Conservation (phyloP, 2,329 filamentous ascomycete species). For the Trichoderma cornu-damae region DNA sequence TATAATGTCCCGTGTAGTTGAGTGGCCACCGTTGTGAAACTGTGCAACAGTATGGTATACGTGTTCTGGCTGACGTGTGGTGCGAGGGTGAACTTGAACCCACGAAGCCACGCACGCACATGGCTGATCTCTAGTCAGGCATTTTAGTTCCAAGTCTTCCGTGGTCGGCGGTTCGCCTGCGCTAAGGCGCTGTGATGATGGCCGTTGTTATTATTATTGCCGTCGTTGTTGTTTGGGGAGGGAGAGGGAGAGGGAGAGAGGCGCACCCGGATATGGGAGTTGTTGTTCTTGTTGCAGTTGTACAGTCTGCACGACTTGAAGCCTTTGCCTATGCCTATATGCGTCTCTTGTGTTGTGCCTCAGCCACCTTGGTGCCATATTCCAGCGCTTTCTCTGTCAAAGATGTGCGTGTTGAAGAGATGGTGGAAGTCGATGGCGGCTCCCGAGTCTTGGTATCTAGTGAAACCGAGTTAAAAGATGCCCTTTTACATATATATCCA, state of each 20-base stretch:
- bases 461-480: no score
- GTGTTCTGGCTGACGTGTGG: conserved; percentile 5
- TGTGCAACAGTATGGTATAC: conserved; percentile 1
- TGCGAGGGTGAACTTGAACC: neutral
- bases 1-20: conserved; percentile 8
- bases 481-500: no score
- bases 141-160: neutral
- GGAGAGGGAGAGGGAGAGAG: no score
- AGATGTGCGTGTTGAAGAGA: conserved; percentile 76
- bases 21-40: conserved; percentile 5
- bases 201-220: no score
- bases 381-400: conserved; percentile 85
- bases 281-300: no score
- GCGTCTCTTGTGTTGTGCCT: no score
- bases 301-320: no score
- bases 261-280: no score
- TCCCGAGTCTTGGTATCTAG: conserved; percentile 48
- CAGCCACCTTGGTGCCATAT: conserved; percentile 75
- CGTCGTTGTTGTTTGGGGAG: no score
- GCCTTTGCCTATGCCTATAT: no score
- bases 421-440: conserved; percentile 82
- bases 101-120: neutral
- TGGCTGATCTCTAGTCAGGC: neutral
- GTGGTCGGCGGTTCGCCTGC: neutral
- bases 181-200: neutral